phyloP scores from a whole-genome alignment of 108 stramenopile species.

The Epithemia pelagica region DNA sequence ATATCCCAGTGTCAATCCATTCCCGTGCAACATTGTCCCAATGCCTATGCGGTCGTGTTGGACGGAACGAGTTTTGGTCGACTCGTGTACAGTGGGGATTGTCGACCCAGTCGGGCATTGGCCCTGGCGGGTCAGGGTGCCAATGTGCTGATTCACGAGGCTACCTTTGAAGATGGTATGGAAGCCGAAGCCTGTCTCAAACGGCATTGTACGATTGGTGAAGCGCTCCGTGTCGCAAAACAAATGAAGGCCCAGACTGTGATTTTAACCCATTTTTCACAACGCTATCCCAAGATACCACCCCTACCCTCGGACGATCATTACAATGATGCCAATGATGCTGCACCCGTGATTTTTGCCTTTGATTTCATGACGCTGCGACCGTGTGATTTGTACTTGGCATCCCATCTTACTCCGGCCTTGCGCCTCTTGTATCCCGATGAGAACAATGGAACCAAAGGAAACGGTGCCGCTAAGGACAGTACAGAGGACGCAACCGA shows the following conservation, averaged over 20 bases:
- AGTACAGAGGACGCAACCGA: neutral
- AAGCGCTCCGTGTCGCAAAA: constrained; percentile 76
- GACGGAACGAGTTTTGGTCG: constrained; percentile 70
- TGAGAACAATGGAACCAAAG: constrained; percentile 5
- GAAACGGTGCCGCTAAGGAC: neutral
- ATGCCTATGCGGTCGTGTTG: constrained; percentile 83
- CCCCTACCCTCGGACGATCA: constrained; percentile 21
- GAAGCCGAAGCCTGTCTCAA: constrained; percentile 81
- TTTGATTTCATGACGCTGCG: constrained; percentile 77
- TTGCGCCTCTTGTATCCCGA: constrained; percentile 66
- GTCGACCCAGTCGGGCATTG: constrained; percentile 80
- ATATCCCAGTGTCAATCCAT: constrained; percentile 49
- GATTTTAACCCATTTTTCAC: constrained; percentile 94
- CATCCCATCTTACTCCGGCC: constrained; percentile 58
- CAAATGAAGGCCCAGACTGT: constrained; percentile 73
- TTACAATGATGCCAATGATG: neutral
- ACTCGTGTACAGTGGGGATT: constrained; percentile 91
- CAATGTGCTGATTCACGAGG: constrained; percentile 93
- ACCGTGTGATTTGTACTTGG: constrained; percentile 27
- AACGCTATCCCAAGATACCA: constrained; percentile 93
- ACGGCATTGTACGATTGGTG: constrained; percentile 88
- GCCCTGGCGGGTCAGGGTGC: constrained; percentile 57
- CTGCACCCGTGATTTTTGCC: constrained; percentile 48
- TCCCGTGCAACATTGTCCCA: constrained; percentile 83
- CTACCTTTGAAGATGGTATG: constrained; percentile 95